A percentile compares a stretch with the other conserved stretches of the same genome.
These are phyloP conservation scores for Candida yuanshanica DNA, from an alignment of 805 yeast genomes.

Conservation along the genomic window DNA sequence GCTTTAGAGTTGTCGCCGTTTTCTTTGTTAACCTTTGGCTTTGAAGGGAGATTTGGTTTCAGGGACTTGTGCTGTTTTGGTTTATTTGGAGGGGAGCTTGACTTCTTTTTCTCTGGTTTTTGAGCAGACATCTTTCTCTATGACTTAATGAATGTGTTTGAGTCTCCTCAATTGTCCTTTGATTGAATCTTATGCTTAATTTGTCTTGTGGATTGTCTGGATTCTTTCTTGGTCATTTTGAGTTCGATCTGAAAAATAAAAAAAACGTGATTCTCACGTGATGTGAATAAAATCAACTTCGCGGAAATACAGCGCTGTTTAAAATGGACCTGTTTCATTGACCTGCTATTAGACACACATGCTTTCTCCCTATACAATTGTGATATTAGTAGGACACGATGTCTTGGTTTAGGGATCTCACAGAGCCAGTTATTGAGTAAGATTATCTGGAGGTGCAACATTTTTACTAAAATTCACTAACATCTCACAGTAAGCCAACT, in stretches of 20 bases:
- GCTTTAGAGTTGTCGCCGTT: not conserved
- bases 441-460: too few species aligned
- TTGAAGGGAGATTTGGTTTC: constrained; percentile 6
- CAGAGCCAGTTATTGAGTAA: not conserved
- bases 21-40: constrained; percentile 2
- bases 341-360: too few species aligned
- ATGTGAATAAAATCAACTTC: not conserved
- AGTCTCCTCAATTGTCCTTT: too few species aligned
- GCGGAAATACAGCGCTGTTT: not conserved
- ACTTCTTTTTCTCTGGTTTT: not conserved
- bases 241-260: not conserved
- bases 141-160: not conserved
- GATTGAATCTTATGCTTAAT: too few species aligned
- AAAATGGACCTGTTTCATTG: too few species aligned
- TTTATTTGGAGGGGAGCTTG: not conserved
- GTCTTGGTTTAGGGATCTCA: constrained; percentile 11
- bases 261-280: not conserved
- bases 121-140: not conserved
- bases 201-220: not conserved
- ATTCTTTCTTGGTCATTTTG: not conserved
- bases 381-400: constrained; percentile 1
- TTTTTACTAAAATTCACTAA: not conserved
- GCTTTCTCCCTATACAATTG: too few species aligned
- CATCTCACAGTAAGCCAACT: not conserved
- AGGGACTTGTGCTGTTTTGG: not conserved